These are phyloP conservation scores for Trichoderma lentiforme DNA, from an alignment of 2,329 filamentous ascomycete species.

Conservation along the genomic window DNA sequence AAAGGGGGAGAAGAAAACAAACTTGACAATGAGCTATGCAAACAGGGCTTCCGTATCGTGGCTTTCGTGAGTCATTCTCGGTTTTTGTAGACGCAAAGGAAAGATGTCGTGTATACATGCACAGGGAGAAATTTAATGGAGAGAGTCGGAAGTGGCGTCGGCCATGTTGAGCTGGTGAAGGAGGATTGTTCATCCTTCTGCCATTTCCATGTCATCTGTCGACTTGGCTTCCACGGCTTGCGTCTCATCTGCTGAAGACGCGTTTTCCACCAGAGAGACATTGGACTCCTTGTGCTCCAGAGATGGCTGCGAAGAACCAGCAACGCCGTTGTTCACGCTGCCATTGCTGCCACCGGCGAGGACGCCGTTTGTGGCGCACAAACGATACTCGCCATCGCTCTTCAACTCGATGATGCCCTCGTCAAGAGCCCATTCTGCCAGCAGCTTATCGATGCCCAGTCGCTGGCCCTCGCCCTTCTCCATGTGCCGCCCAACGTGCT, in stretches of 20 bases:
- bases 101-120: background rate
- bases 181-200: conserved; percentile 21
- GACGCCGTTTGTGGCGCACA: conserved; percentile 35
- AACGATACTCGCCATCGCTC: conserved; percentile 54
- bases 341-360: conserved; percentile 20
- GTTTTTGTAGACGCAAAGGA: background rate
- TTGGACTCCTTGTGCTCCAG: conserved; percentile 29
- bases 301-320: conserved; percentile 1
- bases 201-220: conserved; percentile 27
- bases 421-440: conserved; percentile 61
- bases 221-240: conserved; percentile 25
- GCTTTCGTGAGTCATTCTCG: conserved; percentile 10
- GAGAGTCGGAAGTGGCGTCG: background rate
- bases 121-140: background rate
- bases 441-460: conserved; percentile 55
- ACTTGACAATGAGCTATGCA: background rate
- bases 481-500: conserved; percentile 88
- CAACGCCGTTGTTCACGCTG: background rate
- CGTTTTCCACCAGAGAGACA: conserved; percentile 19
- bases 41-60: background rate
- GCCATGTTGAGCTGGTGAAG: background rate
- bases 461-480: conserved; percentile 64
- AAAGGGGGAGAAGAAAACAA: background rate
- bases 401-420: conserved; percentile 60
- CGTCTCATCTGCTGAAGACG: conserved; percentile 25